phyloP scores from a whole-genome alignment of 768 basidiomycete genomes.

The Calocybe cyanea region DNA sequence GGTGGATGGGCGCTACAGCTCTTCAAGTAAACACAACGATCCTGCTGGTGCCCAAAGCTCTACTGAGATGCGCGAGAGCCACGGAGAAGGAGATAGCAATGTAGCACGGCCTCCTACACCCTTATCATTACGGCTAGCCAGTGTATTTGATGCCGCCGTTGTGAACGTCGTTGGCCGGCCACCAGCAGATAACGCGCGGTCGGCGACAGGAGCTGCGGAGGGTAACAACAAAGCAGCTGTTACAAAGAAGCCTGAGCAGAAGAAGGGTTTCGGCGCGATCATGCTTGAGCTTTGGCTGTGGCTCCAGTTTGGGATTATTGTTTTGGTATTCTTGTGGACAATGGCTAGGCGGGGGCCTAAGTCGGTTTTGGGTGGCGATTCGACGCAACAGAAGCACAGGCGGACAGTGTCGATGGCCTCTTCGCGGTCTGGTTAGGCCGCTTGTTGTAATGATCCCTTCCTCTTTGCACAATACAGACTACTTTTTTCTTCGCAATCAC shows the following conservation, averaged over 20 bases:
- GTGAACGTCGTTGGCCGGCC: constrained; percentile 29
- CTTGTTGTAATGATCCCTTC: too few relatives aligned
- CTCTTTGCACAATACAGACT: too few relatives aligned
- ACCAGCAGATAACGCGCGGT: neutral
- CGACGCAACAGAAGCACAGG: constrained; percentile 26
- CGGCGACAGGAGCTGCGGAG: constrained; percentile 6
- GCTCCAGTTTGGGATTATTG: constrained; percentile 75
- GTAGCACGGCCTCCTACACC: constrained; percentile 19
- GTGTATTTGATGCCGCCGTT: constrained; percentile 42
- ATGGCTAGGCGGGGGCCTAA: constrained; percentile 78
- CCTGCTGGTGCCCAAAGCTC: neutral
- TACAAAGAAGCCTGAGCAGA: constrained; percentile 20
- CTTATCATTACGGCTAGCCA: constrained; percentile 37
- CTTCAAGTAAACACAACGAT: constrained; percentile 12
- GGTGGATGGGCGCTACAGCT: constrained; percentile 52
- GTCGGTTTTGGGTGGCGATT: constrained; percentile 50
- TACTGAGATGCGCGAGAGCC: neutral
- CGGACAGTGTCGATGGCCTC: constrained; percentile 16
- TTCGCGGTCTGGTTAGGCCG: too few relatives aligned
- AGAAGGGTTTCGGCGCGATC: constrained; percentile 31
- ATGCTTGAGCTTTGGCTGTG: constrained; percentile 80
- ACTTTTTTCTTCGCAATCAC: too few relatives aligned
- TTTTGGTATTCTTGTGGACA: constrained; percentile 74
- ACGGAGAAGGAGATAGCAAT: too few relatives aligned
- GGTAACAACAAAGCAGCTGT: constrained; percentile 14